Evolutionary conservation across 345 rosid species (phyloP).

Genomic region (Heritiera littoralis): DNA sequence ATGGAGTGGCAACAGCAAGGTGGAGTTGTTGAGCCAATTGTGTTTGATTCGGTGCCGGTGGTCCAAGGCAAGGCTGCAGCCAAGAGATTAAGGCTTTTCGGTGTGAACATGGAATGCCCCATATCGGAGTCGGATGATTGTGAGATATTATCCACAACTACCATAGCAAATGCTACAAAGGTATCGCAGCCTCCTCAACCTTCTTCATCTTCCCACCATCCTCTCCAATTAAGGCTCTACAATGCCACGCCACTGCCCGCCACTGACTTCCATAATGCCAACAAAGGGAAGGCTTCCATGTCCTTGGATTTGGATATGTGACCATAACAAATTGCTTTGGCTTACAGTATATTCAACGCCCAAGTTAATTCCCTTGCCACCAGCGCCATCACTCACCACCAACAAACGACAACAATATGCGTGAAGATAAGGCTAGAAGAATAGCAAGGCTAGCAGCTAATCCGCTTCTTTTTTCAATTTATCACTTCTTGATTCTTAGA

Average conservation of each 20-base stretch:
- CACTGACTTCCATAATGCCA: constrained; percentile 28
- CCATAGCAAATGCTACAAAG: constrained; percentile 25
- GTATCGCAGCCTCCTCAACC: constrained; percentile 24
- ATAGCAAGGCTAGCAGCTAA: constrained; percentile 17
- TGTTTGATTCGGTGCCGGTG: constrained; percentile 64
- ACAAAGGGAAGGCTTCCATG: constrained; percentile 47
- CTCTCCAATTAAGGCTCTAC: constrained; percentile 44
- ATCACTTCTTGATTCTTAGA: neutral
- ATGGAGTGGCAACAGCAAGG: constrained; percentile 32
- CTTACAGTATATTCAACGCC: neutral
- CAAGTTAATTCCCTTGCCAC: neutral
- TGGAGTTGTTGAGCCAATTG: constrained; percentile 28
- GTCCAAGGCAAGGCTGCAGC: constrained; percentile 62
- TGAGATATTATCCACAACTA: constrained; percentile 35
- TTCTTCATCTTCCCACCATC: constrained; percentile 31
- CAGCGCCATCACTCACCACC: neutral
- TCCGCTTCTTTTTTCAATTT: neutral
- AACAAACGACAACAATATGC: neutral
- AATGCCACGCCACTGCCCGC: constrained; percentile 36
- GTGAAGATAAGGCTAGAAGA: neutral
- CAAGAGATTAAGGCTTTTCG: constrained; percentile 82
- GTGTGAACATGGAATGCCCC: constrained; percentile 93
- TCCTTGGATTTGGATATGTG: constrained; percentile 50
- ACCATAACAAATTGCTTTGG: neutral
- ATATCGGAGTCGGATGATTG: constrained; percentile 36